A percentile compares a stretch with the other conserved stretches of the same genome.
Evolutionary conservation across 2,329 filamentous ascomycete genomes (phyloP).

Genomic region (Trichoderma afroharzianum): DNA sequence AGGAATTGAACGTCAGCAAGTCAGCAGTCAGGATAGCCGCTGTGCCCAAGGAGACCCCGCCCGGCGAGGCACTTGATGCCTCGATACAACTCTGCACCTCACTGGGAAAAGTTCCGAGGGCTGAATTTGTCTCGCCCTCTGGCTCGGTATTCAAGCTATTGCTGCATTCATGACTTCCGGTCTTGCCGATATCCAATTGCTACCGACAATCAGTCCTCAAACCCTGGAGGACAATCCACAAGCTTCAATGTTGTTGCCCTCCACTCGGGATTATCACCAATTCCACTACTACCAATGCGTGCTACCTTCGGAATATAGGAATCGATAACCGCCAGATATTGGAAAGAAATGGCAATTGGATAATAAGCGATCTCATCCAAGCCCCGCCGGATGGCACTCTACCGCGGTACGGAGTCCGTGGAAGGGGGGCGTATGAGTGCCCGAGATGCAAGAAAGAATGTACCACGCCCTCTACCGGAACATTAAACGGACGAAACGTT

Average conservation of each 20-base stretch:
- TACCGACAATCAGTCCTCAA: not conserved
- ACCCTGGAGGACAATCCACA: not conserved
- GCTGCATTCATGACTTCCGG: not conserved
- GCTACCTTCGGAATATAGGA: not conserved
- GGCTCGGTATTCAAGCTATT: not conserved
- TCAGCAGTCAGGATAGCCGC: not conserved
- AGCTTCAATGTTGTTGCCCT: not conserved
- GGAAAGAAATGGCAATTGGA: conserved; percentile 6
- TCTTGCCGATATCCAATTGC: not conserved
- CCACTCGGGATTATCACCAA: not conserved
- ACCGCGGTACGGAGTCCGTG: not conserved
- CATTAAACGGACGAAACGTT: not conserved
- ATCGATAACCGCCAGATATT: not conserved
- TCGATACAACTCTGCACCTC: conserved; percentile 5
- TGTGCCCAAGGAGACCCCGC: conserved; percentile 2
- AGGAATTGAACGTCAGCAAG: not conserved
- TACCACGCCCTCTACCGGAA: conserved; percentile 2
- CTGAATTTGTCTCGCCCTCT: not conserved
- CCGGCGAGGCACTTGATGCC: not conserved
- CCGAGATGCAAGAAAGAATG: not conserved
- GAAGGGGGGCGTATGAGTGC: not conserved
- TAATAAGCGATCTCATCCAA: not conserved
- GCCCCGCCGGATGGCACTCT: conserved; percentile 5
- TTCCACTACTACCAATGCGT: not conserved
- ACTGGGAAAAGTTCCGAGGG: conserved; percentile 1